Base-by-base conservation (phyloP, 345 rosid genomes). In the Salix viminalis region DNA sequence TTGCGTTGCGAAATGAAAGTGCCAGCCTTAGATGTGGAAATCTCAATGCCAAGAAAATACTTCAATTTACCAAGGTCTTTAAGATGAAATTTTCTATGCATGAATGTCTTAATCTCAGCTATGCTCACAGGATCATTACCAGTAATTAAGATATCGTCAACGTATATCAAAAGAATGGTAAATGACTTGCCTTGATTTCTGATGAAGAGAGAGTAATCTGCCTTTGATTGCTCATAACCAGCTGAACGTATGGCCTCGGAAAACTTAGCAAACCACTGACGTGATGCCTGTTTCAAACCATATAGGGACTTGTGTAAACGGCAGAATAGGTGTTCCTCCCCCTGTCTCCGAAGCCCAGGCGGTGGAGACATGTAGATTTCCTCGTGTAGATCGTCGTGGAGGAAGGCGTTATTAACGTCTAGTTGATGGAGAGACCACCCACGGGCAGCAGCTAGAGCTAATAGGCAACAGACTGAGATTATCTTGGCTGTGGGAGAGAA, bases 1-100 rank as follows among this genome's bases (percentile, higher is more conserved):
- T 67, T 67, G 1, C 48, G 23, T 41, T 67, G 70, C 36, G 70
- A 67, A 2, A 67, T 41, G 46, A 34, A 34, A 44, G 11, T 70
- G 4, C 73, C 73, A 1, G n/a, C 4, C 12, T 6, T 46, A 2
- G 73, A 44, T 10, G 54, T 26, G 1, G 73, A 70, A 41, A 70
- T 30, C 14, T 70, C 73, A 70, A 70, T 70, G 13, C 73, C 73
- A 2, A 70, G 42, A 18, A 70, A 70, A 24, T 70, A 70, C 12
- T 16, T 24, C 56, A 70, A 24, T 1, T n/a, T 30, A n/a, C 58
- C 73, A 16, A 70, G 73, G 12, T 70, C 73, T 70, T 70, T 70
- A 15, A 70, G 60, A 3, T 18, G 19, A 70, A 70, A 41, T 7
- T 41, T 8, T 0, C 3, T 42, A 42, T 70, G 32, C 58, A 70